Base-by-base conservation (phyloP, 768 basidiomycete genomes). In the Sarcomyxa edulis region DNA sequence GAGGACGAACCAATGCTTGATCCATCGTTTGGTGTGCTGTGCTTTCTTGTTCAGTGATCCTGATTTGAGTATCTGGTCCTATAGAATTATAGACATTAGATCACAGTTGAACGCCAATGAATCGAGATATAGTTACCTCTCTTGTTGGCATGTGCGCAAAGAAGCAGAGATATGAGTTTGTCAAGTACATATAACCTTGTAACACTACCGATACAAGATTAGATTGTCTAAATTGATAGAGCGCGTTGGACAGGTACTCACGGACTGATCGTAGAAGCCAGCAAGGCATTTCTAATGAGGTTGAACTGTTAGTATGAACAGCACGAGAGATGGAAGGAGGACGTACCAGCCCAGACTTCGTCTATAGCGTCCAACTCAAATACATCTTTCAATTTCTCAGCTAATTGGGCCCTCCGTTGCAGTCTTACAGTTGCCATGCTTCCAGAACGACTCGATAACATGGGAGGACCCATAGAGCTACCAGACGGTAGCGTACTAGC, bases 171-270 rank as follows among this genome's bases (percentile, higher is more conserved):
- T 95, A 87, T 8, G 84, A 80, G 50, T 88, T 88, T 1, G 95
- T 98, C 34, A 98, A 69, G 58, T 95, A 99, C 78, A 99, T 89
- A 56, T 95, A 98, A 2, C 95, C 95, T 61, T 99, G 95, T 22
- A 99, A 71, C 46, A 98, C 91, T 88, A 58, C 26, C 39, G 48
- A 31, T 31, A 25, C 7, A 38, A 31, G 23, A 35, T 36, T 25
- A 20, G 9, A 25, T 3, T 15, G 27, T 11, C 23, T 18, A 14
- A 36, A 7, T 42, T 19, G 35, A 21, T 9, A 25, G 10, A 5
- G 30, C 11, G 32, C 21, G 16, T 15, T 43, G 11, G 28, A 15
- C 24, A 40, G 18, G 27, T 22, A 81, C 92, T 74, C 53, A 94
- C 92, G 65, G 47, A 94, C 79, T 35, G 88, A 91, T 35, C 91